Conservation (phyloP, 148 eudicot species). For the Amaranthus palmeri region DNA sequence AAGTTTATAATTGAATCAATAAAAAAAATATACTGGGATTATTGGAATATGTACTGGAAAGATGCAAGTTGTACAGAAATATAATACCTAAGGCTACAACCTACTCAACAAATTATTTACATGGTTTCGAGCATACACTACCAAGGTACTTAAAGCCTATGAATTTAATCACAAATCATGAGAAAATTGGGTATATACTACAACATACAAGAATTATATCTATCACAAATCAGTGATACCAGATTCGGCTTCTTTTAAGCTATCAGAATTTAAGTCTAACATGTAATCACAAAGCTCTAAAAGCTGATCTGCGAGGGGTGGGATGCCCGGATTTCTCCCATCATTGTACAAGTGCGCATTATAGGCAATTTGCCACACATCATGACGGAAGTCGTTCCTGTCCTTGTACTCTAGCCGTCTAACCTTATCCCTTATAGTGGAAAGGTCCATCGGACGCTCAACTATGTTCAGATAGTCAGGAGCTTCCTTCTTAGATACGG, state of each 20-base stretch:
- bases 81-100: not conserved
- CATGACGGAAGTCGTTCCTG: slow-evolving; percentile 70
- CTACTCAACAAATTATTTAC: not conserved
- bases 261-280: slow-evolving; percentile 39
- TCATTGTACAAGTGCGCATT: slow-evolving; percentile 84
- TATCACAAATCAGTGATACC: slow-evolving; percentile 37
- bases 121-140: not conserved
- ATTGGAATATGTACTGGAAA: not conserved
- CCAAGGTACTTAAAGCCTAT: not conserved
- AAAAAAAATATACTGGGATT: no score
- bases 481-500: slow-evolving; percentile 87
- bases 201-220: not conserved
- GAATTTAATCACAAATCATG: not conserved
- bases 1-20: no score
- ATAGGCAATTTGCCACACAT: slow-evolving; percentile 72
- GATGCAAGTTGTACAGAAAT: not conserved
- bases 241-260: slow-evolving; percentile 67
- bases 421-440: slow-evolving; percentile 72
- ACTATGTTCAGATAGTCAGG: slow-evolving; percentile 69
- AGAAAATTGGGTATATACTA: not conserved
- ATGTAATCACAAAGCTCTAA: slow-evolving; percentile 74
- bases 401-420: slow-evolving; percentile 72
- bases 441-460: slow-evolving; percentile 79
- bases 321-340: slow-evolving; percentile 81
- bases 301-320: slow-evolving; percentile 89